These are phyloP conservation scores for Plasmodium vivax DNA, from an alignment of 169 alveolate species.

Conservation along the genomic window DNA sequence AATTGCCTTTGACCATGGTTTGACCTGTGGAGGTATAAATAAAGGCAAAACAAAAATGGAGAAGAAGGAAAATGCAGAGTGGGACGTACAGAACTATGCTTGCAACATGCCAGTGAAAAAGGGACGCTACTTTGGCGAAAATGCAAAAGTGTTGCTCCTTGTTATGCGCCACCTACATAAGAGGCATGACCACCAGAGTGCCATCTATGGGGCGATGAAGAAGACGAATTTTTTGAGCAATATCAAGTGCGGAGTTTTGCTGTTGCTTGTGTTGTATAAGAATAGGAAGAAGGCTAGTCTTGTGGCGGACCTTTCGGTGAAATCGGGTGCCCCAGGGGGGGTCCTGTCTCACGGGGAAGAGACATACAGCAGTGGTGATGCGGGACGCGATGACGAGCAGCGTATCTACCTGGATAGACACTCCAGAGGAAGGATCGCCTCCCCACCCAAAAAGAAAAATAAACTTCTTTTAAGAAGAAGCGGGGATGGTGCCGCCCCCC, in stretches of 20 bases:
- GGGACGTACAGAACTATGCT: not conserved
- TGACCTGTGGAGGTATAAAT: not conserved
- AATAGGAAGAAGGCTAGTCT: conserved; percentile 4
- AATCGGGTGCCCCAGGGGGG: not conserved
- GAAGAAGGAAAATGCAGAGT: not conserved
- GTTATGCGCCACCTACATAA: not conserved
- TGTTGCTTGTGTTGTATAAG: not conserved
- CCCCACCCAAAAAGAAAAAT: not conserved
- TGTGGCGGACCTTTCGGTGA: not conserved
- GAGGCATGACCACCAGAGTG: not conserved
- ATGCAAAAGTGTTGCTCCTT: not conserved
- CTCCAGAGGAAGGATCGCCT: not conserved
- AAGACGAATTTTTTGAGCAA: not conserved
- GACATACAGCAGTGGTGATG: not conserved
- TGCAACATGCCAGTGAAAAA: not conserved
- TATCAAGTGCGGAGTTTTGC: not conserved
- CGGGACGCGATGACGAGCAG: not conserved
- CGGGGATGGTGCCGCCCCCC: not conserved
- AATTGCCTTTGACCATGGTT: not conserved
- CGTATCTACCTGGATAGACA: not conserved
- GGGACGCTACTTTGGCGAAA: not conserved
- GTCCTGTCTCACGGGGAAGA: not conserved
- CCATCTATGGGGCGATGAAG: not conserved
- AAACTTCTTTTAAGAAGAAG: not conserved
- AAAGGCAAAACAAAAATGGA: not conserved